Evolutionary conservation across 352 stramenopile species (phyloP), one percentile per base, ranked within the genome.

Genomic region (Phytophthora crassamura): DNA sequence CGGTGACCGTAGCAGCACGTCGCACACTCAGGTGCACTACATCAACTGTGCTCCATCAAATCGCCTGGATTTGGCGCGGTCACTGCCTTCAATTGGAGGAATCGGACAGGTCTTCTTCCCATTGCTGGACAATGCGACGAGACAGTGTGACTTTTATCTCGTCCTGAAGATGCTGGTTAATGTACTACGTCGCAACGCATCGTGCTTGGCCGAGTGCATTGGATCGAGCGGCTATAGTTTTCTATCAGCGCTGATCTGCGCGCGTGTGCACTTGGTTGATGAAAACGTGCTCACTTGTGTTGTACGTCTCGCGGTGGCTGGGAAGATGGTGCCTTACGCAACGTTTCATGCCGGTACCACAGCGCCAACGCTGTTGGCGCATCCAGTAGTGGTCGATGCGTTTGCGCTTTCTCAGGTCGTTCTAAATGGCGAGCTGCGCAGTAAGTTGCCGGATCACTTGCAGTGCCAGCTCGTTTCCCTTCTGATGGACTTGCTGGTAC

Each of bases 121-220:
- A 1, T 54, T 92, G 5, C 48, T 92, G 0, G 81, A 89, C 18
- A 80, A 82, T 43, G 71, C 84, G 5, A 84, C 74, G 34, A 59
- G 69, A 4, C 63, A 75, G 2, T 59, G 59, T 20, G 82, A 94
- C 14, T 70, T 94, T 10, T 74, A 51, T 5, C 43, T 76, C 9
- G 41, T 87, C 1, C 50, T 94, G 10, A 75, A 74, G 40, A 60
- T 93, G 35, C 52, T 93, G 12, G 61, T 61, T 11, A 70, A 65
- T 8, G 77, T 79, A 22, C 54, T 90, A n/a, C 74, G 83, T 12
- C 68, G 72, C 32, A 93, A 91, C 28, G 67, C 86, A 8, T 67
- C 70, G 3, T 86, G 76, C 34, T 60, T 94, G 53, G 81, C 84
- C 5, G 82, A 88, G 42, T 87, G 82, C 30, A 68, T 93, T 12